phyloP scores from a whole-genome alignment of 2,329 filamentous ascomycete species.

The Claviceps sorghi region DNA sequence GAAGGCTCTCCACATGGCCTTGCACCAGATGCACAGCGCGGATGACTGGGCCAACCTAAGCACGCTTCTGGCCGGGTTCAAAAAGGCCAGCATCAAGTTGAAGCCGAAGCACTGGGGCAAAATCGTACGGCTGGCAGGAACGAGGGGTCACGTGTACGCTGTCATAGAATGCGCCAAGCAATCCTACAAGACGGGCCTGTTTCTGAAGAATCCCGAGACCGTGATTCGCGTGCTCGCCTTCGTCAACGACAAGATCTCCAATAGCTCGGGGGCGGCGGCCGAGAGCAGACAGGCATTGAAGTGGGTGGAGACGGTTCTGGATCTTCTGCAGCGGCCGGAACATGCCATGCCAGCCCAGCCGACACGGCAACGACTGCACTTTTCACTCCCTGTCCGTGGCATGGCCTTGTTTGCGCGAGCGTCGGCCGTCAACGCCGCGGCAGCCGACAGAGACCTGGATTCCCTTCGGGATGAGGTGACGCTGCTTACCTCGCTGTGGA shows the following conservation, averaged over 20 bases:
- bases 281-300: constrained; percentile 28
- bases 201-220: constrained; percentile 26
- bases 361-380: constrained; percentile 11
- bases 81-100: constrained; percentile 27
- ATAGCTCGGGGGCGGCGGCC: constrained; percentile 18
- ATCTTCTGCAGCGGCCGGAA: constrained; percentile 30
- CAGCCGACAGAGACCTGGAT: constrained; percentile 12
- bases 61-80: constrained; percentile 36
- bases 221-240: constrained; percentile 16
- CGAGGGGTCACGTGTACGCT: constrained; percentile 25
- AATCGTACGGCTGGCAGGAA: constrained; percentile 27
- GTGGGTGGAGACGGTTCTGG: constrained; percentile 33
- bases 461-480: constrained; percentile 17
- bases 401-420: constrained; percentile 17
- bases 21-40: constrained; percentile 30
- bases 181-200: constrained; percentile 30
- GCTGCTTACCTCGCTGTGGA: constrained; percentile 15
- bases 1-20: constrained; percentile 20
- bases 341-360: constrained; percentile 18
- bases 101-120: constrained; percentile 19
- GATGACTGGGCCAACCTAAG: constrained; percentile 39
- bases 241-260: constrained; percentile 25
- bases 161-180: constrained; percentile 37
- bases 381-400: constrained; percentile 17
- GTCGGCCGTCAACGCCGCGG: constrained; percentile 13